Base-by-base conservation (phyloP, 305 asterid species). In the Fraxinus floribunda region DNA sequence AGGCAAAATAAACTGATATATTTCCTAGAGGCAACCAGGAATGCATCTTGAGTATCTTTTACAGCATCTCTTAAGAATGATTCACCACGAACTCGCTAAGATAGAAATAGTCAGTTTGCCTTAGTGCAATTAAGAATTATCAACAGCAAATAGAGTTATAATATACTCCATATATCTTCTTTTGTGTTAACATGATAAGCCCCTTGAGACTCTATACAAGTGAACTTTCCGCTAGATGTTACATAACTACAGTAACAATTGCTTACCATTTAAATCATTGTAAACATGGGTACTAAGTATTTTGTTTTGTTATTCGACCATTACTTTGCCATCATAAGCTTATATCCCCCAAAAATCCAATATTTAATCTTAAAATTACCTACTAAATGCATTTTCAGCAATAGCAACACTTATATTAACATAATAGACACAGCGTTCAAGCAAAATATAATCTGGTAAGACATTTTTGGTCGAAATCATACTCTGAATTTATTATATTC, bases 401-500 rank as follows among this genome's bases (percentile, higher is more conserved):
- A 71, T 34, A 71, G 34, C 36, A 24, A 26, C 18, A 6, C 32
- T 3, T 10, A 26, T 9, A 24, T 24, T 26, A 11, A 60, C 18
- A 66, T 26, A 26, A 66, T 10, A 66, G 74, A 11, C 22, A 22
- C 39, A 68, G 75, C 15, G 5, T 68, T 30, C 75, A 29, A 66
- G 76, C 44, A 34, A 71, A 71, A 71, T 34, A 71, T 32, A 32
- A 71, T 34, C 26, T 34, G 26, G 38, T 71, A 32, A 15, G 76
- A 32, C 26, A 7, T 71, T 66, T 64, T 34, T 71, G 11, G 22
- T 71, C 29, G 20, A 75, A 70, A 76, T 83, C 94, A 78, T 91
- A 95, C 99, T 87, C 99, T 93, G 89, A 94, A 92, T 84, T 88
- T 89, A 83, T 96, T 94, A 92, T 96, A 96, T 77, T 96, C 99